Evolutionary conservation across 2,329 filamentous ascomycete species (phyloP).

Genomic region (Neoarthrinium moseri): DNA sequence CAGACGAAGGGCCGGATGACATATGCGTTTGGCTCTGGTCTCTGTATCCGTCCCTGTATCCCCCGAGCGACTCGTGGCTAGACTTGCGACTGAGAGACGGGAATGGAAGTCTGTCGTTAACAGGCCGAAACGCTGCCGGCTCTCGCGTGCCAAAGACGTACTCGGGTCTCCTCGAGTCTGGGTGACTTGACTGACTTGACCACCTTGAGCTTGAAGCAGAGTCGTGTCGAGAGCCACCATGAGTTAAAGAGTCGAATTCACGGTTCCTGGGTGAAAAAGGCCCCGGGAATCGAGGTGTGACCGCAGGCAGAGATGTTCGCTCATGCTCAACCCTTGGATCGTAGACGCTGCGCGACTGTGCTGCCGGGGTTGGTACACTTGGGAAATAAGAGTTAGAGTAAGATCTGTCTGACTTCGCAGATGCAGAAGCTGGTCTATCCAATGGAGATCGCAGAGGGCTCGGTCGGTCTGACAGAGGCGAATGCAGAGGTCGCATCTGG

Average conservation of each 20-base stretch:
- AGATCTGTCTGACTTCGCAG: slow-evolving; percentile 33
- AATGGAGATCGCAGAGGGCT: slow-evolving; percentile 43
- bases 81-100: slow-evolving; percentile 23
- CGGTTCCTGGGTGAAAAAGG: slow-evolving; percentile 44
- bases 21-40: slow-evolving; percentile 19
- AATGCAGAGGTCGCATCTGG: slow-evolving; percentile 40
- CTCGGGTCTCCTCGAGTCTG: slow-evolving; percentile 41
- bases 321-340: slow-evolving; percentile 45
- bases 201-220: slow-evolving; percentile 29
- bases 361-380: slow-evolving; percentile 31
- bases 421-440: slow-evolving; percentile 43
- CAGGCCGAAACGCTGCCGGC: slow-evolving; percentile 29
- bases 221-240: slow-evolving; percentile 20
- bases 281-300: slow-evolving; percentile 35
- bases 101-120: slow-evolving; percentile 22
- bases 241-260: slow-evolving; percentile 33
- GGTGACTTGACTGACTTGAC: slow-evolving; percentile 37
- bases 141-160: slow-evolving; percentile 46
- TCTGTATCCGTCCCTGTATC: slow-evolving; percentile 23
- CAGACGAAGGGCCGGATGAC: slow-evolving; percentile 26
- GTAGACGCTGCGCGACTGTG: slow-evolving; percentile 45
- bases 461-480: slow-evolving; percentile 46
- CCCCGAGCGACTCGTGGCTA: slow-evolving; percentile 14
- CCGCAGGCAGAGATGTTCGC: slow-evolving; percentile 31
- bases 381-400: slow-evolving; percentile 49